phyloP scores from a whole-genome alignment of 192 early-diverging fungal species.

The Umbelopsis ramanniana region DNA sequence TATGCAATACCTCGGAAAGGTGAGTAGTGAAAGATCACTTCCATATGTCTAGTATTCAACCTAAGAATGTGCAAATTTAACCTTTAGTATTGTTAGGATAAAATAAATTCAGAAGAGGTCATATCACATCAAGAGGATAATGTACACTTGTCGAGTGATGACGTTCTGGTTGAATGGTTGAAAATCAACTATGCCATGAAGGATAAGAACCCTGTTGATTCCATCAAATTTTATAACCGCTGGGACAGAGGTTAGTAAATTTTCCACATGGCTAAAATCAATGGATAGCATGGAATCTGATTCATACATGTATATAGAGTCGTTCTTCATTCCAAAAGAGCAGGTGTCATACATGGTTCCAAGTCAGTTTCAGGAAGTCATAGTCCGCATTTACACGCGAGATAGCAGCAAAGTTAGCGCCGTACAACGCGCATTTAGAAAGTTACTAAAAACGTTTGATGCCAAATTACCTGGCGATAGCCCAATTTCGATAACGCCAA shows the following conservation, averaged over 20 bases:
- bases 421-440: slow-evolving; percentile 44
- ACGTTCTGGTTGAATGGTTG: slow-evolving; percentile 75
- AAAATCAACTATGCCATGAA: slow-evolving; percentile 87
- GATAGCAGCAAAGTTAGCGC: slow-evolving; percentile 55
- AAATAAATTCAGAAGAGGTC: slow-evolving; percentile 62
- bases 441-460: slow-evolving; percentile 15
- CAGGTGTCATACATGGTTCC: slow-evolving; percentile 77
- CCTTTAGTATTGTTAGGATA: slow-evolving; percentile 28
- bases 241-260: slow-evolving; percentile 41
- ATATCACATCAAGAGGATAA: slow-evolving; percentile 60
- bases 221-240: slow-evolving; percentile 81
- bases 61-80: too few species aligned
- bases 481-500: slow-evolving; percentile 7
- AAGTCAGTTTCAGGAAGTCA: slow-evolving; percentile 67
- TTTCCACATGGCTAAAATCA: neutral
- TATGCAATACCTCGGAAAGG: slow-evolving; percentile 43
- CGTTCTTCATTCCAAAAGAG: slow-evolving; percentile 69
- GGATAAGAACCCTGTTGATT: slow-evolving; percentile 85
- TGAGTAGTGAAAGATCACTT: slow-evolving; percentile 12
- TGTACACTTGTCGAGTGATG: slow-evolving; percentile 65
- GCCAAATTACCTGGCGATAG: neutral
- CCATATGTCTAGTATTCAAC: too few species aligned
- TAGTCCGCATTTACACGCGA: slow-evolving; percentile 68
- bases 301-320: slow-evolving; percentile 32
- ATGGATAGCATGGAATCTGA: neutral